Conservation (phyloP, 1,284 basidiomycete genomes). For the Trichosporon inkin region DNA sequence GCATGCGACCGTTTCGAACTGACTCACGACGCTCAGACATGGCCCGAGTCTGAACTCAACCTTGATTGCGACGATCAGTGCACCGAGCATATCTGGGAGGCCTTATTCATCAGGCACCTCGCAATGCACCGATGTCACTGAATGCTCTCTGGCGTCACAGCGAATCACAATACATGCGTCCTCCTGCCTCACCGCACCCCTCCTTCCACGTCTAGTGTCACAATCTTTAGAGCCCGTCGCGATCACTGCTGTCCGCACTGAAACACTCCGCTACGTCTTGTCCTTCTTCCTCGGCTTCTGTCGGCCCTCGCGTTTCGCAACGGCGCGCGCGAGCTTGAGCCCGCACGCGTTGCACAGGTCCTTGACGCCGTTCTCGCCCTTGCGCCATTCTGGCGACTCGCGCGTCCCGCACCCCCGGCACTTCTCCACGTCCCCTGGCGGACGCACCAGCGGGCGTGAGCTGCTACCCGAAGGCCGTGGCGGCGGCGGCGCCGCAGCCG, state of each 20-base stretch:
- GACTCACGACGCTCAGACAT: too few relatives aligned
- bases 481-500: slow-evolving; percentile 11
- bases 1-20: too few relatives aligned
- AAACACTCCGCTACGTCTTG: slow-evolving; percentile 13
- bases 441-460: slow-evolving; percentile 40
- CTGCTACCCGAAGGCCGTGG: slow-evolving; percentile 15
- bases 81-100: too few relatives aligned
- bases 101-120: too few relatives aligned
- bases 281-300: slow-evolving; percentile 49
- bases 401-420: slow-evolving; percentile 80
- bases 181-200: not conserved
- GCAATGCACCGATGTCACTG: too few relatives aligned
- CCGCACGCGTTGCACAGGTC: slow-evolving; percentile 85
- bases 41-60: too few relatives aligned
- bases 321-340: slow-evolving; percentile 44
- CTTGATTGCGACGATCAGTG: too few relatives aligned
- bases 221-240: not conserved
- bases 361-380: slow-evolving; percentile 75
- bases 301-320: slow-evolving; percentile 47
- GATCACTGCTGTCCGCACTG: not conserved
- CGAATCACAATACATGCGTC: too few relatives aligned
- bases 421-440: slow-evolving; percentile 66
- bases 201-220: not conserved
- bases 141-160: too few relatives aligned
- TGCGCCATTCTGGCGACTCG: slow-evolving; percentile 89